Conservation (phyloP, 2,329 filamentous ascomycete genomes). For the Salinomyces thailandicus region DNA sequence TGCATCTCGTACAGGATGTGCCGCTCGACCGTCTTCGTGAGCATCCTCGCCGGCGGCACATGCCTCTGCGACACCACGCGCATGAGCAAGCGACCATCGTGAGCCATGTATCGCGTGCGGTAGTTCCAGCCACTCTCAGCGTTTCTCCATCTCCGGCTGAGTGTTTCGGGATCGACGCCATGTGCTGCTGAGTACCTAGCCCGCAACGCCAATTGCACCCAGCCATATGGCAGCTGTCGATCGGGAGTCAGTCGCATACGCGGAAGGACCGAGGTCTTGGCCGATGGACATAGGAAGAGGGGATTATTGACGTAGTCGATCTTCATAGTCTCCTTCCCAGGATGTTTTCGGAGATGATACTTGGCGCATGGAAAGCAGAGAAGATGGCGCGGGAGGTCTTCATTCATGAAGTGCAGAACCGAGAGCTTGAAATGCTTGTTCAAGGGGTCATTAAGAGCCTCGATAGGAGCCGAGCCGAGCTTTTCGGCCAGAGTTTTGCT, state of each 20-base stretch:
- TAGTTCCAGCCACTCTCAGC: slow-evolving; percentile 44
- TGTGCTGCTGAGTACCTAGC: slow-evolving; percentile 38
- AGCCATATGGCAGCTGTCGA: slow-evolving; percentile 47
- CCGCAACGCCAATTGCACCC: slow-evolving; percentile 47
- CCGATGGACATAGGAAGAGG: slow-evolving; percentile 46
- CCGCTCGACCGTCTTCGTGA: slow-evolving; percentile 43
- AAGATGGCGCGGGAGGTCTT: slow-evolving; percentile 43
- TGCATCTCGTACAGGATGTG: slow-evolving; percentile 49
- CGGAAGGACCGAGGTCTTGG: slow-evolving; percentile 40
- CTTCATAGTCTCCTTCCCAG: slow-evolving; percentile 44
- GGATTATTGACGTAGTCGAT: slow-evolving; percentile 46
- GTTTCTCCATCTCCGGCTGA: slow-evolving; percentile 46
- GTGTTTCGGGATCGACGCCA: slow-evolving; percentile 37
- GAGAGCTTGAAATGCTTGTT: slow-evolving; percentile 38
- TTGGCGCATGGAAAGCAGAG: slow-evolving; percentile 48
- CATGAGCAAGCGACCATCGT: slow-evolving; percentile 45
- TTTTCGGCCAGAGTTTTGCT: slow-evolving; percentile 37
- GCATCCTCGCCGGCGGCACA: slow-evolving; percentile 35
- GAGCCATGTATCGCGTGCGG: slow-evolving; percentile 44
- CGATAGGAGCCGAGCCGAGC: slow-evolving; percentile 33
- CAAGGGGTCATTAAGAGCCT: slow-evolving; percentile 30
- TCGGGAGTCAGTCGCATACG: slow-evolving; percentile 45
- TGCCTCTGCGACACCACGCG: slow-evolving; percentile 47
- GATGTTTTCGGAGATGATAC: slow-evolving; percentile 45
- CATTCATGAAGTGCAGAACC: slow-evolving; percentile 44